Evolutionary conservation across 2,329 filamentous ascomycete genomes (phyloP).

Genomic region (Pseudonectria buxi): DNA sequence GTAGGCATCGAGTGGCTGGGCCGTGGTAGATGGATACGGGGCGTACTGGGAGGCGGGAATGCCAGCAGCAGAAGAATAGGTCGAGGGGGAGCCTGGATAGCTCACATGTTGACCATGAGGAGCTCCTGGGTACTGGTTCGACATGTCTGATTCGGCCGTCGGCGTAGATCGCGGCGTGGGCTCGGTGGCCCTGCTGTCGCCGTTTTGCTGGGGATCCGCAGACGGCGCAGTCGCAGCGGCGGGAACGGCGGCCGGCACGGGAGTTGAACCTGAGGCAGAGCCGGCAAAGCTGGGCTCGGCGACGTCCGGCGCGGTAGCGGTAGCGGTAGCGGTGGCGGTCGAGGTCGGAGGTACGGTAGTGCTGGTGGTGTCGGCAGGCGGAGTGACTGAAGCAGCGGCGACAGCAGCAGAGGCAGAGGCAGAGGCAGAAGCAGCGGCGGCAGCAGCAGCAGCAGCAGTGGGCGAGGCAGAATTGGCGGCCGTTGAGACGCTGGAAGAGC

Average conservation of each 20-base stretch:
- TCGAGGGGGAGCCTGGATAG: slow-evolving; percentile 21
- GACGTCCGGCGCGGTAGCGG: neutral
- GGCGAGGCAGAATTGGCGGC: slow-evolving; percentile 19
- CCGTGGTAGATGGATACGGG: slow-evolving; percentile 23
- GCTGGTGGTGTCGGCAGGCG: slow-evolving; percentile 9
- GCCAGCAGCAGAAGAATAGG: slow-evolving; percentile 16
- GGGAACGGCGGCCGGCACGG: slow-evolving; percentile 1
- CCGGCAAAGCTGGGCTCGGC: neutral
- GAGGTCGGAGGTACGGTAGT: slow-evolving; percentile 13
- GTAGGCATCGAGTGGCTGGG: slow-evolving; percentile 23
- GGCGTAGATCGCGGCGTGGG: slow-evolving; percentile 12
- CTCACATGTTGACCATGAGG: slow-evolving; percentile 23
- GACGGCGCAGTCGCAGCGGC: slow-evolving; percentile 12
- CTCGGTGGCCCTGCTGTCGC: slow-evolving; percentile 24
- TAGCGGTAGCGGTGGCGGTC: slow-evolving; percentile 9
- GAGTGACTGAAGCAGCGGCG: slow-evolving; percentile 12
- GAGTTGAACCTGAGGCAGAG: slow-evolving; percentile 1
- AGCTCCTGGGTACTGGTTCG: slow-evolving; percentile 26
- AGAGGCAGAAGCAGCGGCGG: slow-evolving; percentile 14
- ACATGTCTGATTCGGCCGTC: slow-evolving; percentile 24
- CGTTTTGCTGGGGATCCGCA: slow-evolving; percentile 23
- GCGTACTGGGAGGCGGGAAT: slow-evolving; percentile 23
- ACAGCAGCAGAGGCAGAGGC: slow-evolving; percentile 12
- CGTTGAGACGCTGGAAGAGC: slow-evolving; percentile 22
- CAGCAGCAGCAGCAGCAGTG: slow-evolving; percentile 16